These are phyloP conservation scores for Xerocomellus chrysenteron DNA, from an alignment of 768 basidiomycete genomes.

Conservation along the genomic window DNA sequence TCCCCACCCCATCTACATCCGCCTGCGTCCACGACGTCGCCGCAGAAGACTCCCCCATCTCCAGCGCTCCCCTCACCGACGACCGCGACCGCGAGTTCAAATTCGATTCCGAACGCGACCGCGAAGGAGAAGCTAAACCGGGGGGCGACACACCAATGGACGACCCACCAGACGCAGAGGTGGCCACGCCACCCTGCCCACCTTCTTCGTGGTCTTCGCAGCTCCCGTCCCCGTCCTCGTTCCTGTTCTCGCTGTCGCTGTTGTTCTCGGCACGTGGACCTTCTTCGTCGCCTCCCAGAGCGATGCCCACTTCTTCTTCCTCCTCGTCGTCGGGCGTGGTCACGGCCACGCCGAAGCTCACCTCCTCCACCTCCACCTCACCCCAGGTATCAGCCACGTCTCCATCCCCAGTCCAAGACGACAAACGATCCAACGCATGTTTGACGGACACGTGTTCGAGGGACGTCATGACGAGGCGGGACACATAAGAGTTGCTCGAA, in stretches of 20 bases:
- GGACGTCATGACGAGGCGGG: constrained; percentile 25
- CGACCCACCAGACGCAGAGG: background rate
- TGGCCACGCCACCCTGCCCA: background rate
- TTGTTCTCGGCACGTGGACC: background rate
- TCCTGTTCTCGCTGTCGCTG: background rate
- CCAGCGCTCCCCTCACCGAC: constrained; percentile 15
- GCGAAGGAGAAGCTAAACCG: background rate
- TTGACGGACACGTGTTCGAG: constrained; percentile 24
- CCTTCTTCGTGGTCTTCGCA: background rate
- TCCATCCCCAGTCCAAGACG: background rate
- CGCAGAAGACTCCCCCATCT: constrained; percentile 20
- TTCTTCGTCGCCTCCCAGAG: background rate
- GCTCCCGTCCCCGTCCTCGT: background rate
- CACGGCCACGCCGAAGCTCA: constrained; percentile 14
- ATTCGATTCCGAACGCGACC: constrained; percentile 1
- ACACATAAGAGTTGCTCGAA: constrained; percentile 16
- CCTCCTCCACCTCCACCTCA: background rate
- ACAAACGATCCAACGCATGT: constrained; percentile 4
- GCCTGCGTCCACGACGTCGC: constrained; percentile 30
- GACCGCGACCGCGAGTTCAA: constrained; percentile 20
- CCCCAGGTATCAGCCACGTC: background rate
- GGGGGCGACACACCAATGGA: background rate
- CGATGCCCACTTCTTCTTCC: background rate
- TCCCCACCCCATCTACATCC: constrained; percentile 8
- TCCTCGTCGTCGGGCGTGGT: constrained; percentile 13